Conservation (phyloP, 1,284 basidiomycete species). For the Coniferiporia sulphurascens region DNA sequence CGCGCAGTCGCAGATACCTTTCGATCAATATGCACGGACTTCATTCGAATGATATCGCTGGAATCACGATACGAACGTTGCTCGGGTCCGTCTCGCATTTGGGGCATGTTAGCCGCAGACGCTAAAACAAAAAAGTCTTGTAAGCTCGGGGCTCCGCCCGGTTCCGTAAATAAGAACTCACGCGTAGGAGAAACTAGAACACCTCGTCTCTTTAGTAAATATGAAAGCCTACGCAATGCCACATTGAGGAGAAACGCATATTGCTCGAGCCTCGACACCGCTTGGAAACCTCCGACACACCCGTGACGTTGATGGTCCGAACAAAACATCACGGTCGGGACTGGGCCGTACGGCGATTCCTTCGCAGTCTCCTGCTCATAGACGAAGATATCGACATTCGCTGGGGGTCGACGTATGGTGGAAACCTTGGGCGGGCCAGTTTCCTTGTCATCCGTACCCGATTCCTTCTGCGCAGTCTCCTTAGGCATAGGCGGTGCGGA, state of each 20-base stretch:
- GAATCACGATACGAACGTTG: slow-evolving; percentile 80
- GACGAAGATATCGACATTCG: slow-evolving; percentile 72
- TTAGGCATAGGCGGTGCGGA: slow-evolving; percentile 61
- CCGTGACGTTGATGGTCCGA: slow-evolving; percentile 65
- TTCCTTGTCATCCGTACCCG: slow-evolving; percentile 37
- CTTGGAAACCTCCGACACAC: slow-evolving; percentile 77
- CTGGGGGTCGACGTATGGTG: slow-evolving; percentile 65
- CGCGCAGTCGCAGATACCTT: slow-evolving; percentile 92
- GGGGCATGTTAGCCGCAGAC: slow-evolving; percentile 28
- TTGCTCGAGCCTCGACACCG: slow-evolving; percentile 93
- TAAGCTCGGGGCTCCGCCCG: slow-evolving; percentile 19
- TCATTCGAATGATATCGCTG: slow-evolving; percentile 91
- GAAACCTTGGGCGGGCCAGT: slow-evolving; percentile 54
- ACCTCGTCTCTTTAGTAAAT: slow-evolving; percentile 87
- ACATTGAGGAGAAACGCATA: slow-evolving; percentile 97
- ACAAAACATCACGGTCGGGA: slow-evolving; percentile 72
- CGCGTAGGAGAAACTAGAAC: slow-evolving; percentile 79
- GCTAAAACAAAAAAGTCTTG: slow-evolving; percentile 28
- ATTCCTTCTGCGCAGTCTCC: slow-evolving; percentile 38
- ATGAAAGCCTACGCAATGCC: slow-evolving; percentile 87
- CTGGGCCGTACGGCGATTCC: slow-evolving; percentile 64
- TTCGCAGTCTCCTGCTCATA: slow-evolving; percentile 64
- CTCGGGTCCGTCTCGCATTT: slow-evolving; percentile 34
- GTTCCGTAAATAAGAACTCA: slow-evolving; percentile 34
- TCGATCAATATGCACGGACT: slow-evolving; percentile 88